phyloP scores from a whole-genome alignment of 306 rosid genomes.

The Rosa chinensis region DNA sequence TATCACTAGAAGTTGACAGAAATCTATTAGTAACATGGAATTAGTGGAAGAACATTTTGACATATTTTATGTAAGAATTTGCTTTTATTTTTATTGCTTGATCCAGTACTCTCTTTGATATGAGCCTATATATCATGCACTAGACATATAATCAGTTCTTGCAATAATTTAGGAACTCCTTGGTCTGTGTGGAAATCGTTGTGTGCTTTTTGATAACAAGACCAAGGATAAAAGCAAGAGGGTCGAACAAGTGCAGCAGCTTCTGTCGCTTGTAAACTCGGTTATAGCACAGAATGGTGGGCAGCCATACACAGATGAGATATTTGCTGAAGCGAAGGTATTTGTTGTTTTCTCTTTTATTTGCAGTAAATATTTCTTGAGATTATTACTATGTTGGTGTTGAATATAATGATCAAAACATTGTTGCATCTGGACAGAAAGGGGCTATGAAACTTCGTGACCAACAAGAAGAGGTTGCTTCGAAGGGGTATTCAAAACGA shows the following conservation, averaged over 20 bases:
- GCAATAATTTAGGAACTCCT: slow-evolving; percentile 57
- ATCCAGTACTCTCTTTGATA: not conserved
- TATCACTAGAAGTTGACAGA: not conserved
- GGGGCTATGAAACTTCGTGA: slow-evolving; percentile 60
- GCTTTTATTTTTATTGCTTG: not conserved
- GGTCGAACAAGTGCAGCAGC: slow-evolving; percentile 58
- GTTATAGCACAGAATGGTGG: slow-evolving; percentile 59
- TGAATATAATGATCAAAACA: slow-evolving; percentile 10
- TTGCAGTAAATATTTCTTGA: not conserved
- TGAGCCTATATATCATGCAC: not conserved
- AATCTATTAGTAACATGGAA: not conserved
- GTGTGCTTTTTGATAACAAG: slow-evolving; percentile 85
- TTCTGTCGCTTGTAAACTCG: slow-evolving; percentile 54
- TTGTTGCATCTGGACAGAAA: slow-evolving; percentile 41
- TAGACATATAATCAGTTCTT: slow-evolving; percentile 17
- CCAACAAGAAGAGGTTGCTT: slow-evolving; percentile 52
- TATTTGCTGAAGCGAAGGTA: slow-evolving; percentile 75
- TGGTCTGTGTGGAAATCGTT: slow-evolving; percentile 53
- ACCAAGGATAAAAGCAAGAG: slow-evolving; percentile 62
- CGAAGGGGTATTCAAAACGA: slow-evolving; percentile 50
- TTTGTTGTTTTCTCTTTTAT: not conserved
- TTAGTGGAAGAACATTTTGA: not conserved
- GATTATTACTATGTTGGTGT: not conserved
- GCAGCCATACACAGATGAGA: slow-evolving; percentile 63
- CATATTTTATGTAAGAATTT: not conserved